Conservation (phyloP, 2,329 filamentous ascomycete species). For the Arachnopeziza araneosa region DNA sequence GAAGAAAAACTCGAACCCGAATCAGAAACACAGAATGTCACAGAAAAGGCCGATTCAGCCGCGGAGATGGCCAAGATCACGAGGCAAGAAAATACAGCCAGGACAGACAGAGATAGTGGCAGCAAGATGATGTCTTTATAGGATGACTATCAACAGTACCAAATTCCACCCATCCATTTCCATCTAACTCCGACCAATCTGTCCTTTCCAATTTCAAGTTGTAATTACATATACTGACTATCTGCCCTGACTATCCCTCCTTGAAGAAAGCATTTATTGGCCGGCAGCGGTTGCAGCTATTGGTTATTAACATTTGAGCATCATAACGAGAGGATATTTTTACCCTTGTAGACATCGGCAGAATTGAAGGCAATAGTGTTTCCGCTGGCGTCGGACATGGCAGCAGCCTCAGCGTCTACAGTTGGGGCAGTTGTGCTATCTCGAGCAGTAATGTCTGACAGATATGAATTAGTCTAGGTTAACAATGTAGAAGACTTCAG, state of each 20-base stretch:
- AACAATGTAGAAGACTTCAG: neutral
- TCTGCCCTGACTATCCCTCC: neutral
- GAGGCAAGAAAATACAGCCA: neutral
- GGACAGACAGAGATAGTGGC: neutral
- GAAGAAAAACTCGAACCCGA: no score
- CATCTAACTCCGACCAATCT: neutral
- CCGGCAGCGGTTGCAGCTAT: neutral
- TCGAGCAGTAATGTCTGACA: constrained; percentile 13
- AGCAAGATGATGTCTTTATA: neutral
- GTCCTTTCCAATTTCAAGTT: neutral
- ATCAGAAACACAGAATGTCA: no score
- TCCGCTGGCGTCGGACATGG: constrained; percentile 24
- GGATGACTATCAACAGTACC: neutral
- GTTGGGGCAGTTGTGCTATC: constrained; percentile 1
- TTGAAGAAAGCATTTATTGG: neutral
- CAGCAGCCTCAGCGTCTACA: constrained; percentile 15
- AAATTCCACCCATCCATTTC: neutral
- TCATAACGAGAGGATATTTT: neutral
- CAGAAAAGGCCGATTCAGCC: no score
- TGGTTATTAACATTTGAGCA: neutral
- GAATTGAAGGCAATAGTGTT: constrained; percentile 23
- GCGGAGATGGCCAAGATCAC: neutral
- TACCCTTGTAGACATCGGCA: constrained; percentile 20
- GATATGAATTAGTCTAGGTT: neutral
- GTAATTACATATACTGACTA: neutral